Conservation (phyloP, 345 rosid genomes). For the Eucalyptus victrix region DNA sequence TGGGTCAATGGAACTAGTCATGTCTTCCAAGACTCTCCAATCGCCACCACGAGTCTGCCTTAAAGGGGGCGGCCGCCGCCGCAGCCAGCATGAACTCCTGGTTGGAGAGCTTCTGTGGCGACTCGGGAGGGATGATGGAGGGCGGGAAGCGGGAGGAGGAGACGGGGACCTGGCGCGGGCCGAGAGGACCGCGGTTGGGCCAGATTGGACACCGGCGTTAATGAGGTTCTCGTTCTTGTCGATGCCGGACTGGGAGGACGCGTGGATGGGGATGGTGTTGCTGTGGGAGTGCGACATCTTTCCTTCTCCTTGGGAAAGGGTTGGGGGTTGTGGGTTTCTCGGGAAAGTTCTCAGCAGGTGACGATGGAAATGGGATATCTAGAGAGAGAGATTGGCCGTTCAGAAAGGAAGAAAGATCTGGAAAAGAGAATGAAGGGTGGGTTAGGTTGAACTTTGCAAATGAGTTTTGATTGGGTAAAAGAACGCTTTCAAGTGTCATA, state of each 20-base stretch:
- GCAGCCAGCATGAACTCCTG: conserved; percentile 9
- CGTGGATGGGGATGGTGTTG: conserved; percentile 65
- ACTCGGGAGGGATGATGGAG: conserved; percentile 58
- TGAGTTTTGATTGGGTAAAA: too few species aligned
- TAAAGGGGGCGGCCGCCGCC: conserved; percentile 13
- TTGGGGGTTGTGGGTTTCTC: background rate
- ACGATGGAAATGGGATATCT: background rate
- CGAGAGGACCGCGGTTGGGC: conserved; percentile 58
- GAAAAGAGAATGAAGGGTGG: background rate
- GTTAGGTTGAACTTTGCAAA: too few species aligned
- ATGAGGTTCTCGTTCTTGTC: conserved; percentile 96
- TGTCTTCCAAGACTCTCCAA: background rate
- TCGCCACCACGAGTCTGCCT: background rate
- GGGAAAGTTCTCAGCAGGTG: background rate
- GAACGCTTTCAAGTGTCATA: too few species aligned
- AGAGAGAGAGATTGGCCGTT: background rate
- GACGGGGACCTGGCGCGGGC: conserved; percentile 76
- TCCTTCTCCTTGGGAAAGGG: background rate
- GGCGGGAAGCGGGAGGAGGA: conserved; percentile 62
- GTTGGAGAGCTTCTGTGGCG: background rate
- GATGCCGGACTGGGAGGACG: conserved; percentile 88
- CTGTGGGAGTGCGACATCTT: conserved; percentile 49
- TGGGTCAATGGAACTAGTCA: background rate
- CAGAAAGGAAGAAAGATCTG: background rate
- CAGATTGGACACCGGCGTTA: conserved; percentile 55